Evolutionary conservation across 1,284 basidiomycete species (phyloP), one percentile per base, ranked within the genome.

Genomic region (Ganoderma leucocontextum): DNA sequence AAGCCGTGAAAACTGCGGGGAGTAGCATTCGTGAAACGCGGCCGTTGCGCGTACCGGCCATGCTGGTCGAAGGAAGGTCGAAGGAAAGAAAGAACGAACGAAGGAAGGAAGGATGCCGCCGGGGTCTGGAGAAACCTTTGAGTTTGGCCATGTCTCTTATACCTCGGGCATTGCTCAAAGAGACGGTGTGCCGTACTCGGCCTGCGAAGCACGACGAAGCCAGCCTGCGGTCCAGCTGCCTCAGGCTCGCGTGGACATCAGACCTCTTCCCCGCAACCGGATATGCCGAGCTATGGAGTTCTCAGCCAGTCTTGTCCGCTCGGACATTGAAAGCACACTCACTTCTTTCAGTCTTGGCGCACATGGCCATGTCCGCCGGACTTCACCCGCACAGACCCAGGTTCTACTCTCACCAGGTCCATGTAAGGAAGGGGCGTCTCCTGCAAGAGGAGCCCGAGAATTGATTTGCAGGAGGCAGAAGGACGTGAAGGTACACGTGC

Each of bases 151-250:
- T n/a, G 25, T 33, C 64, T 67, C 62, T 72, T 70, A 72, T 72
- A 70, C 59, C 22, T 49, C 10, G 47, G 66, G 38, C 38, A 44
- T 17, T 44, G 60, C 58, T 53, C 39, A 61, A 33, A 19, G 33
- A 17, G 62, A 63, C 55, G 57, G 61, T 42, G 39, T 25, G 52
- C 66, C 66, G 66, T 66, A 63, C 68, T 66, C 60, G 69, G 67
- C 49, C 13, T 35, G 53, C 58, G 65, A 64, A 47, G 49, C 63
- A 58, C 62, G 53, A 57, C 57, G 71, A 68, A 70, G 69, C 67
- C 60, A 55, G 63, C 55, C 53, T 53, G 63, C 44, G 60, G 60
- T 63, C 39, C 55, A 47, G 42, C 52, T 59, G 62, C 29, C 52
- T 55, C 52, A 35, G 25, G 33, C 33, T 17, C 52, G 29, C 52